Percentiles rank a stretch among this genome's conserved stretches.
phyloP scores from a whole-genome alignment of 2,329 filamentous ascomycete species.

The Ophiocordyceps camponoti-floridani region DNA sequence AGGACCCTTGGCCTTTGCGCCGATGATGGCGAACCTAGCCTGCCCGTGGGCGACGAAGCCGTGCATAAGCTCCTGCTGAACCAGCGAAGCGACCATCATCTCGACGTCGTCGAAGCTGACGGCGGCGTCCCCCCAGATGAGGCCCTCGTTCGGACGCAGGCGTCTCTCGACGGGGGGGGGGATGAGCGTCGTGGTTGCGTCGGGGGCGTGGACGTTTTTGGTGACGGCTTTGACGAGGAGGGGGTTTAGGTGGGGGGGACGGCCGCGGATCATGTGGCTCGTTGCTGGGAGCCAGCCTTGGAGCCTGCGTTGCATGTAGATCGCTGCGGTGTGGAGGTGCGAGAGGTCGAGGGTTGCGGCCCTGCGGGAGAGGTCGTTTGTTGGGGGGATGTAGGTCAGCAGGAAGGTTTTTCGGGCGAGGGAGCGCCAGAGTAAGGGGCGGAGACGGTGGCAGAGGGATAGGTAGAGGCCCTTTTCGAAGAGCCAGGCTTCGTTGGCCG shows the following conservation, averaged over 20 bases:
- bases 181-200: conserved; percentile 25
- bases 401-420: conserved; percentile 64
- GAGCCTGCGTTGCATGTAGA: conserved; percentile 44
- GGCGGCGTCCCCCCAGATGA: conserved; percentile 44
- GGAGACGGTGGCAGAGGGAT: conserved; percentile 57
- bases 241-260: conserved; percentile 24
- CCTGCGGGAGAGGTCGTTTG: conserved; percentile 30
- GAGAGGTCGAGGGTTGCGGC: conserved; percentile 60
- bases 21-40: conserved; percentile 65
- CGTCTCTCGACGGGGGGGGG: conserved; percentile 25
- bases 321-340: conserved; percentile 46
- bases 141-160: conserved; percentile 37
- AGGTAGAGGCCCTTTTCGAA: conserved; percentile 59
- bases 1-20: conserved; percentile 49
- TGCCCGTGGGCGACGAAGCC: conserved; percentile 70
- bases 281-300: conserved; percentile 35
- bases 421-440: conserved; percentile 70
- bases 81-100: conserved; percentile 54
- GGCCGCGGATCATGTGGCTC: conserved; percentile 12
- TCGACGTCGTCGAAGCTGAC: conserved; percentile 53
- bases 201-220: conserved; percentile 21
- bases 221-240: conserved; percentile 33
- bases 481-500: conserved; percentile 51
- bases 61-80: conserved; percentile 64
- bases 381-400: conserved; percentile 54